A percentile compares a stretch with the other conserved stretches of the same genome.
phyloP scores from a whole-genome alignment of 129 eudicot genomes.

The Helianthus tuberosus region DNA sequence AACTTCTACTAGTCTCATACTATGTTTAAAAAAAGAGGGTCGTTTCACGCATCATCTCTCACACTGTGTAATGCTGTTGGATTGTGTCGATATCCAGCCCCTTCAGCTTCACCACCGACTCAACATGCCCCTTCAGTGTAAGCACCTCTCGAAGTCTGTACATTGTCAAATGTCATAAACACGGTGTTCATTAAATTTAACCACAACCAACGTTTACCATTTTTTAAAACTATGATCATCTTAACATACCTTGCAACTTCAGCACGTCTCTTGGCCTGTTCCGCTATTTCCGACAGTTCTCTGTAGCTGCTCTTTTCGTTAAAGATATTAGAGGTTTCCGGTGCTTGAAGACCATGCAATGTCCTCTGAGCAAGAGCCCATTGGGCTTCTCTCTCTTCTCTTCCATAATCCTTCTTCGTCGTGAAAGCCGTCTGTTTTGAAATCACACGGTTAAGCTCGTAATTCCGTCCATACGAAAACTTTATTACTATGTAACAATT shows the following conservation, averaged over 20 bases:
- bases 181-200: not conserved
- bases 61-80: slow-evolving; percentile 95
- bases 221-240: too few relatives aligned
- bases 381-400: slow-evolving; percentile 98
- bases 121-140: slow-evolving; percentile 97
- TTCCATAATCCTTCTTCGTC: slow-evolving; percentile 92
- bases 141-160: slow-evolving; percentile 88
- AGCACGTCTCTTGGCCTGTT: slow-evolving; percentile 96
- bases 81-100: slow-evolving; percentile 90
- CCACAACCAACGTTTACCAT: too few relatives aligned
- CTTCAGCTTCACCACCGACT: slow-evolving; percentile 93
- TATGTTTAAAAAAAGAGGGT: slow-evolving; percentile 18
- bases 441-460: not conserved
- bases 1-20: slow-evolving; percentile 41
- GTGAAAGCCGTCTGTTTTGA: slow-evolving; percentile 89
- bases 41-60: slow-evolving; percentile 19
- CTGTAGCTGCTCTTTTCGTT: slow-evolving; percentile 89
- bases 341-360: slow-evolving; percentile 88
- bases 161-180: not conserved
- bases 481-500: too few relatives aligned
- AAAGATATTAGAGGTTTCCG: slow-evolving; percentile 69
- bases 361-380: slow-evolving; percentile 99
- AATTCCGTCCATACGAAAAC: not conserved
- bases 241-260: slow-evolving; percentile 82
- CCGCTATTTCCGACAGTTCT: slow-evolving; percentile 93